These are phyloP conservation scores for Kuraishia floccosa DNA, from an alignment of 805 yeast species.

Conservation along the genomic window DNA sequence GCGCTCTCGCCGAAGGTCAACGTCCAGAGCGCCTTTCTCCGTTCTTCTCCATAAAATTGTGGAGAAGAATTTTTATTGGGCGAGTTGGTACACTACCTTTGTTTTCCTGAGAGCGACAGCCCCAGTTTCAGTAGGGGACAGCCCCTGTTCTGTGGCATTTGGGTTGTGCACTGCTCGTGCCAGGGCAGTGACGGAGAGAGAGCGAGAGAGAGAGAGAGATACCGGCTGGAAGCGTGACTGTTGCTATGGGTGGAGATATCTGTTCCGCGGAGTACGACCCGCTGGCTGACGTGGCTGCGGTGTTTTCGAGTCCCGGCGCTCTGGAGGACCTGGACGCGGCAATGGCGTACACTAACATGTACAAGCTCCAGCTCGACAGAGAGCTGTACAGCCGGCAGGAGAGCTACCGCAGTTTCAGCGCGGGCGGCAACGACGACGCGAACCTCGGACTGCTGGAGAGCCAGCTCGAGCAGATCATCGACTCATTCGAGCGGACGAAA, in stretches of 20 bases:
- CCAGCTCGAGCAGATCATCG: slow-evolving; percentile 28
- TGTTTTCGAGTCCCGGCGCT: slow-evolving; percentile 40
- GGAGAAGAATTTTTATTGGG: background rate
- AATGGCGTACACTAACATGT: slow-evolving; percentile 33
- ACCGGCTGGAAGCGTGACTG: no score
- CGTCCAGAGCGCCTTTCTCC: no score
- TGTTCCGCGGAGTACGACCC: slow-evolving; percentile 42
- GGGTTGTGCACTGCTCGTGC: no score
- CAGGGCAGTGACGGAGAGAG: no score
- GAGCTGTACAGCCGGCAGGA: slow-evolving; percentile 28
- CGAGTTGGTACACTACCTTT: background rate
- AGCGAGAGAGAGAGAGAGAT: no score
- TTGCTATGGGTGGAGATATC: no score
- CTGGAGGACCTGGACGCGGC: slow-evolving; percentile 40
- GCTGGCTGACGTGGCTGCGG: slow-evolving; percentile 31
- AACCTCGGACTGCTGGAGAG: slow-evolving; percentile 13
- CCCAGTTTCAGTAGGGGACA: no score
- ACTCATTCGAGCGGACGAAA: slow-evolving; percentile 35
- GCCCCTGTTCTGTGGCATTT: no score
- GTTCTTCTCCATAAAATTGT: background rate
- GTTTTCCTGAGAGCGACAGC: no score
- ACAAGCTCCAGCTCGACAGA: slow-evolving; percentile 35
- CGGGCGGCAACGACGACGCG: slow-evolving; percentile 9
- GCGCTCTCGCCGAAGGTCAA: no score
- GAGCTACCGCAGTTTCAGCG: slow-evolving; percentile 17